A percentile compares a stretch with the other conserved stretches of the same genome.
phyloP scores from a whole-genome alignment of 805 yeast species.

The Candida dendrica region DNA sequence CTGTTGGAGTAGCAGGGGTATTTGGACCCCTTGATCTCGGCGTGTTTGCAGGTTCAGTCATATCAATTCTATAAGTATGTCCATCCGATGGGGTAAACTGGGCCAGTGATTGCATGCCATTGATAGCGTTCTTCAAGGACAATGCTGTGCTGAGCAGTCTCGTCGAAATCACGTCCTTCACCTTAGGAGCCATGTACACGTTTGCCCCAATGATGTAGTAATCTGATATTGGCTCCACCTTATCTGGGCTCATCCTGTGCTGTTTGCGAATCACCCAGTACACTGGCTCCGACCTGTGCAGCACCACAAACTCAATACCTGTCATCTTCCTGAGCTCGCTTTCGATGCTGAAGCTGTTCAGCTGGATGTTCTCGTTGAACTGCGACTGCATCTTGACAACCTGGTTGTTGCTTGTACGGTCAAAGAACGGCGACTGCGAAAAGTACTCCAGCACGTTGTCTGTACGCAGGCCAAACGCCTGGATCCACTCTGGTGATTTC shows the following conservation, averaged over 20 bases:
- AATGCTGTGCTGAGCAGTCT: constrained; percentile 36
- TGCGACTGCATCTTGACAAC: constrained; percentile 93
- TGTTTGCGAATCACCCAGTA: constrained; percentile 90
- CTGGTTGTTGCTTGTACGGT: constrained; percentile 89
- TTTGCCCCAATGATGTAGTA: constrained; percentile 89
- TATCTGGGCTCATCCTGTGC: constrained; percentile 46
- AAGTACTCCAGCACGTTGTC: constrained; percentile 92
- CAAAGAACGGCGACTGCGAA: constrained; percentile 90
- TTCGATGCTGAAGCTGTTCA: constrained; percentile 30
- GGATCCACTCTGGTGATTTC: constrained; percentile 97
- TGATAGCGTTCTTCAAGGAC: constrained; percentile 38
- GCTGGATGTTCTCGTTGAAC: constrained; percentile 47
- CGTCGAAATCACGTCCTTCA: constrained; percentile 65
- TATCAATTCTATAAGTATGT: constrained; percentile 34
- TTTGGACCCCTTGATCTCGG: constrained; percentile 19
- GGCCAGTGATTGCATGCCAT: constrained; percentile 39
- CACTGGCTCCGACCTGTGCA: constrained; percentile 77
- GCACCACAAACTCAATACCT: constrained; percentile 80
- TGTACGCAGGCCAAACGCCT: constrained; percentile 75
- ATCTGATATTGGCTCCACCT: constrained; percentile 54
- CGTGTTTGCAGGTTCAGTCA: neutral
- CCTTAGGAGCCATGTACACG: constrained; percentile 82
- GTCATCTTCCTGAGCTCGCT: constrained; percentile 66
- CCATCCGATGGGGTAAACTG: constrained; percentile 57
- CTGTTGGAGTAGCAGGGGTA: constrained; percentile 17